A percentile compares a stretch with the other conserved stretches of the same genome.
Conservation (phyloP, 140 eudicot genomes). For the Anethum foeniculum region DNA sequence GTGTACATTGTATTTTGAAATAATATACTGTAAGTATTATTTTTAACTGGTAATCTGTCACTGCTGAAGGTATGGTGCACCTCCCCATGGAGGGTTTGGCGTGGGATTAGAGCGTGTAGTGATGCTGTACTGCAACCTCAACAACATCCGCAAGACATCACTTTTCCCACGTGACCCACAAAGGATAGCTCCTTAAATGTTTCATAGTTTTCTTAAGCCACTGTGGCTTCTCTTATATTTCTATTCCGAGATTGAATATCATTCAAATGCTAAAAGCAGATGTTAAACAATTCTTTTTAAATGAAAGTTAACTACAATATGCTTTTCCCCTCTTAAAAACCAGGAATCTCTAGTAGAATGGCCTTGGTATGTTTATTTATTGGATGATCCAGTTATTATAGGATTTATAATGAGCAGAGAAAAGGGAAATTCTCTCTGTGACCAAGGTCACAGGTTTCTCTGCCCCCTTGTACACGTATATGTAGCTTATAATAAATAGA, state of each 20-base stretch:
- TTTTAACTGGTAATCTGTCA: not conserved
- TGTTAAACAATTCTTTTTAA: not conserved
- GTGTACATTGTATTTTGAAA: not conserved
- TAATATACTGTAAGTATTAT: not conserved
- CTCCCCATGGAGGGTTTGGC: slow-evolving; percentile 96
- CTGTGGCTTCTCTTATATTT: not conserved
- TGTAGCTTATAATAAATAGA: not conserved
- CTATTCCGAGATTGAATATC: not conserved
- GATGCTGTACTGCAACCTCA: slow-evolving; percentile 83
- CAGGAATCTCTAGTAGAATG: not conserved
- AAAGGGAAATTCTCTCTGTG: not conserved
- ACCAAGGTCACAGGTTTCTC: not conserved
- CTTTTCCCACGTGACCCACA: slow-evolving; percentile 88
- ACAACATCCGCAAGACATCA: slow-evolving; percentile 79
- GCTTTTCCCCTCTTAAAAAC: not conserved
- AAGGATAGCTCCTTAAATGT: slow-evolving; percentile 58
- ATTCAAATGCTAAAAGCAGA: not conserved
- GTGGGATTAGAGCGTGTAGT: slow-evolving; percentile 93
- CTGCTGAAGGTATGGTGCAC: slow-evolving; percentile 65
- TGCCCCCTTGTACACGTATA: not conserved
- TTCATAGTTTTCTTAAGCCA: not conserved
- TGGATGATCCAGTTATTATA: not conserved
- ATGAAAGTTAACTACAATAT: not conserved
- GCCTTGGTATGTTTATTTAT: not conserved
- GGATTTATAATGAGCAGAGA: not conserved